Evolutionary conservation across 495 filamentous ascomycete species (phyloP).

Genomic region (Penicillium odoratum): DNA sequence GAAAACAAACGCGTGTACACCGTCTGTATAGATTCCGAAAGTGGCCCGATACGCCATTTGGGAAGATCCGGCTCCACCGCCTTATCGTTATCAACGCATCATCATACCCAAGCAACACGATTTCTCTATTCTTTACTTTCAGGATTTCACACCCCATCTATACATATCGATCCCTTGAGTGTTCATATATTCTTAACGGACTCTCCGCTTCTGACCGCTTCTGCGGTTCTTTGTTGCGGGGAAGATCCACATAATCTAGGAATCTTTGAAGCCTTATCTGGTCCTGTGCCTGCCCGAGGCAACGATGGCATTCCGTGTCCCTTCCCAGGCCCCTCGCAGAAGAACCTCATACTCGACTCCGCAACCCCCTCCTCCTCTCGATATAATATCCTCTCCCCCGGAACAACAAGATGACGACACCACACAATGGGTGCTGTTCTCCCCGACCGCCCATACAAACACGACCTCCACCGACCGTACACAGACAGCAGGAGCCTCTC

Average conservation of each 20-base stretch:
- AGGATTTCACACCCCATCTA: background rate
- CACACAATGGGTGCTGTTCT: conserved; percentile 96
- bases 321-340: conserved; percentile 63
- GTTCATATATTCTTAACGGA: background rate
- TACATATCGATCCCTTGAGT: background rate
- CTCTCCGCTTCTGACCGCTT: conserved; percentile 11
- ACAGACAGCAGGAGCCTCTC: conserved; percentile 70
- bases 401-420: conserved; percentile 60
- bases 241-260: conserved; percentile 25
- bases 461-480: conserved; percentile 72
- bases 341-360: conserved; percentile 54
- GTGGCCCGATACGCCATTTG: conserved; percentile 23
- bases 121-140: background rate
- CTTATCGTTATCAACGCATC: conserved; percentile 30
- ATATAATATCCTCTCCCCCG: conserved; percentile 35
- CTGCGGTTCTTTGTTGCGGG: conserved; percentile 22
- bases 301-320: conserved; percentile 82
- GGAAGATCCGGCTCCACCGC: conserved; percentile 21
- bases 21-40: background rate
- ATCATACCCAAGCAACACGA: conserved; percentile 13
- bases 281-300: conserved; percentile 3
- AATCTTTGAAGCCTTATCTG: conserved; percentile 14
- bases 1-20: background rate
- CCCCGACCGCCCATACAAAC: conserved; percentile 69
- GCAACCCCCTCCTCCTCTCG: conserved; percentile 40